Conservation (phyloP, 495 filamentous ascomycete genomes). For the Penicillium turbatum region DNA sequence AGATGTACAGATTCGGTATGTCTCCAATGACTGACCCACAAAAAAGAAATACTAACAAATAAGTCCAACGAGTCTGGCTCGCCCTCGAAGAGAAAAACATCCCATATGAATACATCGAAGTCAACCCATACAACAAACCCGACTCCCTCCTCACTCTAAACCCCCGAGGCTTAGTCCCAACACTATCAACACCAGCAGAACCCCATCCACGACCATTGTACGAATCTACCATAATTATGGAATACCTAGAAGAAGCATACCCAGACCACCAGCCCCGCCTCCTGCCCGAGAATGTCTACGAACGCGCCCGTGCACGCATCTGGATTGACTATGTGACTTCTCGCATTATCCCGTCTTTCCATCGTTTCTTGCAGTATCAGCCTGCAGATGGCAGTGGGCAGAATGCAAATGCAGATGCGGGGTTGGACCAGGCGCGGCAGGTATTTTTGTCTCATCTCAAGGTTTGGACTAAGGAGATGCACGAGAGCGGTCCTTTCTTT, state of each 20-base stretch:
- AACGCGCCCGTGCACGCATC: slow-evolving; percentile 55
- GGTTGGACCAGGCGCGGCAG: slow-evolving; percentile 40
- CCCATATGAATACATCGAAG: slow-evolving; percentile 67
- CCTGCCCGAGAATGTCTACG: slow-evolving; percentile 53
- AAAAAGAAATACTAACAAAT: slow-evolving; percentile 1
- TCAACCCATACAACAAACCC: slow-evolving; percentile 68
- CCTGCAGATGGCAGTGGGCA: slow-evolving; percentile 14
- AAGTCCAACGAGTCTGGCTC: slow-evolving; percentile 62
- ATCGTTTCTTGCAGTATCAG: slow-evolving; percentile 61
- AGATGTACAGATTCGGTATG: slow-evolving; percentile 27
- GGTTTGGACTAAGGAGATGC: slow-evolving; percentile 57
- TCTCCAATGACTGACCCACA: not conserved
- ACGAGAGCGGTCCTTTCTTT: slow-evolving; percentile 58
- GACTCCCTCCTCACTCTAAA: slow-evolving; percentile 60
- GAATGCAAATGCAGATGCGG: slow-evolving; percentile 14
- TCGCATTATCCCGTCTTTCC: slow-evolving; percentile 60
- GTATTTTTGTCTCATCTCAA: slow-evolving; percentile 51
- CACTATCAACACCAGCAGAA: slow-evolving; percentile 40
- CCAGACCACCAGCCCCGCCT: slow-evolving; percentile 41
- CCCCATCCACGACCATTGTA: slow-evolving; percentile 52
- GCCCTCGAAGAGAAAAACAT: slow-evolving; percentile 66
- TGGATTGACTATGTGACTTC: slow-evolving; percentile 66
- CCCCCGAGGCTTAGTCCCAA: slow-evolving; percentile 66
- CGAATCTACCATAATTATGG: slow-evolving; percentile 61
- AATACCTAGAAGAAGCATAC: slow-evolving; percentile 68